phyloP scores from a whole-genome alignment of 768 basidiomycete genomes.

The Lentinus brumalis region DNA sequence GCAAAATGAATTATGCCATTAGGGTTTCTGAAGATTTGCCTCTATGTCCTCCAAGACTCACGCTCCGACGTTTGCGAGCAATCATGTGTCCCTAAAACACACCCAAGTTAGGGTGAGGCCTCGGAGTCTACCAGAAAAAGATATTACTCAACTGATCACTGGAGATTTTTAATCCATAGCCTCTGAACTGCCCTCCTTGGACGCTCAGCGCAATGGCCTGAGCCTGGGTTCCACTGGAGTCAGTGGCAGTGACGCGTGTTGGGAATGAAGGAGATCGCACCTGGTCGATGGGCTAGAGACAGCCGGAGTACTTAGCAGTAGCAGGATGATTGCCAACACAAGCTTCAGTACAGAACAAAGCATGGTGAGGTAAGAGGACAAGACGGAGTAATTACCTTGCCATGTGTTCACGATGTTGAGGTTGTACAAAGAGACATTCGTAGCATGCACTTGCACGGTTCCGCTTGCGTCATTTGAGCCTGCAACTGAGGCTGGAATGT shows the following conservation, averaged over 20 bases:
- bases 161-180: conserved; percentile 24
- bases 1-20: not conserved
- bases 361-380: no score
- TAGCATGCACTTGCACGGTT: conserved; percentile 16
- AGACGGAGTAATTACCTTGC: conserved; percentile 5
- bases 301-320: not conserved
- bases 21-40: no score
- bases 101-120: no score
- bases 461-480: conserved; percentile 22
- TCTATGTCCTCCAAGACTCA: not conserved
- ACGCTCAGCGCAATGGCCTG: conserved; percentile 27
- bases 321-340: no score
- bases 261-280: not conserved
- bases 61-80: conserved; percentile 6
- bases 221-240: conserved; percentile 2
- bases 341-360: no score
- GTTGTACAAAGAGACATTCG: conserved; percentile 27
- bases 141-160: conserved; percentile 15
- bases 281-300: conserved; percentile 17
- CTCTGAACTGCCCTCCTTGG: conserved; percentile 21
- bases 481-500: conserved; percentile 18
- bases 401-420: conserved; percentile 28
- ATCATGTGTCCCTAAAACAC: conserved; percentile 20
- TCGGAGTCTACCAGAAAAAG: not conserved
- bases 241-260: not conserved